Base-by-base conservation (phyloP, 352 stramenopile species). In the Saprolegnia parasitica region DNA sequence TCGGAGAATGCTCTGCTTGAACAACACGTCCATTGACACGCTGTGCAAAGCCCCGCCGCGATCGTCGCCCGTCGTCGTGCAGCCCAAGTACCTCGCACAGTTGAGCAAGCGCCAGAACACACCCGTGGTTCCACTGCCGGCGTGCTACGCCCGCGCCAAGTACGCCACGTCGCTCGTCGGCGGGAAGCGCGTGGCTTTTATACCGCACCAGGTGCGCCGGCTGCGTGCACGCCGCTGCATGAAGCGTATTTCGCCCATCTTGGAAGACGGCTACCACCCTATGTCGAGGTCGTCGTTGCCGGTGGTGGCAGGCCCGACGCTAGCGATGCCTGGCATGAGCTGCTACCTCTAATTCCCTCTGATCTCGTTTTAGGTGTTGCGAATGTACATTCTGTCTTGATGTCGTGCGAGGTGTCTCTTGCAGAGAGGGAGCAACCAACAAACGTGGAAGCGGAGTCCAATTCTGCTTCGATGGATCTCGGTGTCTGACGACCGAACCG, bases 1-100 rank as follows among this genome's bases (percentile, higher is more conserved):
- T n/a, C 42, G 29, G 18, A 49, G 42, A 24, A 60, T 60, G 52
- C 52, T 60, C 16, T 60, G 52, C 52, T 40, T 60, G 4, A 15
- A 60, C 24, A n/a, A 60, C 35, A 26, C 52, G 35, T 42, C 13
- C 24, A 18, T 26, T n/a, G 52, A 60, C 5, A 55, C 47, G 47
- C 24, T 55, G 29, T 35, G 29, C 29, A 35, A 35, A 35, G 29
- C 29, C 29, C 29, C 42, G 42, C 42, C 4, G 42, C 42, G 4
- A 4, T 49, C 42, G 42, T 49, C 18, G 42, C 42, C 42, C 8
- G 8, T 49, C 8, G 42, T 24, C 20, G 9, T 60, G 35, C 24
- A 60, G 11, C 52, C 52, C 11, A 35, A 60, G 24, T 4, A 60
- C 35, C 52, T 60, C 8, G 24, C 11, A 8, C 52, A 60, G 24